phyloP scores from a whole-genome alignment of 2,329 filamentous ascomycete genomes.

The Aspergillus calidoustus region DNA sequence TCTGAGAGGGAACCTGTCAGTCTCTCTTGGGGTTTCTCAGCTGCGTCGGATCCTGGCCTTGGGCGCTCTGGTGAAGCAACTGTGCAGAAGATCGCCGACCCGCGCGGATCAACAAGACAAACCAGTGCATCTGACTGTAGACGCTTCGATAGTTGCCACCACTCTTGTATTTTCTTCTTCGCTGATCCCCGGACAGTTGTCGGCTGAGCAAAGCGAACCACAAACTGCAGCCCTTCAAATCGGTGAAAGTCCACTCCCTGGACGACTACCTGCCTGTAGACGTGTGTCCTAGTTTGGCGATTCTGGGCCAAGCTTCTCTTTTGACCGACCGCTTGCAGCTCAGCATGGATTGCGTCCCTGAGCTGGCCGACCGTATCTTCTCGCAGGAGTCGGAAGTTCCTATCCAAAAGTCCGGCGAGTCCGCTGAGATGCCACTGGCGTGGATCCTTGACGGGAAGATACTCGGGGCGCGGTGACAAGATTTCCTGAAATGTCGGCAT shows the following conservation, averaged over 20 bases:
- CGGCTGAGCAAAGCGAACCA: constrained; percentile 30
- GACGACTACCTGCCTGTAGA: constrained; percentile 13
- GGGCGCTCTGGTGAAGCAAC: constrained; percentile 15
- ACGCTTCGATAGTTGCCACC: constrained; percentile 37
- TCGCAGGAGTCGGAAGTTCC: constrained; percentile 43
- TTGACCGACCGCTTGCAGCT: constrained; percentile 11
- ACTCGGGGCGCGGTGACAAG: constrained; percentile 30
- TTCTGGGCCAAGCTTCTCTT: neutral
- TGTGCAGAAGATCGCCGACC: constrained; percentile 33
- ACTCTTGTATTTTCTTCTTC: constrained; percentile 27
- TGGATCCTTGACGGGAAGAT: constrained; percentile 39
- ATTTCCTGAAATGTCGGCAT: constrained; percentile 45
- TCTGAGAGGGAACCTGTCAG: constrained; percentile 28
- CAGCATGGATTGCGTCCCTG: constrained; percentile 35
- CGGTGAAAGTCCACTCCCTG: constrained; percentile 24
- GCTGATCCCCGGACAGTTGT: constrained; percentile 15
- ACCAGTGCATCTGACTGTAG: constrained; percentile 36
- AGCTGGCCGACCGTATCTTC: constrained; percentile 41
- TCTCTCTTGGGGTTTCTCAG: constrained; percentile 5
- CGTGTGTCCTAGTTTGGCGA: constrained; percentile 8
- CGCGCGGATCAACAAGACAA: constrained; percentile 29
- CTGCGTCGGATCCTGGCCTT: neutral
- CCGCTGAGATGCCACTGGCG: constrained; percentile 33
- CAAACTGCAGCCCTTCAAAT: constrained; percentile 24
- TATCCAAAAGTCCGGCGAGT: constrained; percentile 36